These are phyloP conservation scores for Blastobotrys attinorum DNA, from an alignment of 805 yeast species.

Conservation along the genomic window DNA sequence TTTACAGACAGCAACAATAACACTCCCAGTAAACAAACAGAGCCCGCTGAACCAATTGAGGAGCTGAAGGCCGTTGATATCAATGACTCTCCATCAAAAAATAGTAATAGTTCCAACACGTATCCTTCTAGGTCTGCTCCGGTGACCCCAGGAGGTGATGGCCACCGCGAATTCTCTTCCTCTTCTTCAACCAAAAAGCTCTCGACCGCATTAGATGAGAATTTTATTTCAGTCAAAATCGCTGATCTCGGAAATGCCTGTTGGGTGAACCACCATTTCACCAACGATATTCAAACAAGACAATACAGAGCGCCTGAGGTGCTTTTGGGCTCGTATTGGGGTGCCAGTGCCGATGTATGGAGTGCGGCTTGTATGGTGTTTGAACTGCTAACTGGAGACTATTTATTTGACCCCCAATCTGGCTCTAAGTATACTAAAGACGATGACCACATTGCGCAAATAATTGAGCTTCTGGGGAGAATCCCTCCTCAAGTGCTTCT, in stretches of 20 bases:
- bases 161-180: too few species aligned
- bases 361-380: slow-evolving; percentile 87
- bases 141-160: too few species aligned
- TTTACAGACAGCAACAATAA: slow-evolving; percentile 4
- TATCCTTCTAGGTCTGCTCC: slow-evolving; percentile 10
- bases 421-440: slow-evolving; percentile 63
- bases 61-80: slow-evolving; percentile 7
- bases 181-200: slow-evolving; percentile 9
- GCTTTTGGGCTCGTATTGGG: slow-evolving; percentile 78
- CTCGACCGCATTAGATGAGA: slow-evolving; percentile 26
- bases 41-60: slow-evolving; percentile 9
- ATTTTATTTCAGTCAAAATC: slow-evolving; percentile 68
- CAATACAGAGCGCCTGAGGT: slow-evolving; percentile 93
- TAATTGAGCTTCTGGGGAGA: slow-evolving; percentile 71
- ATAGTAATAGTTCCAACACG: neutral
- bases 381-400: slow-evolving; percentile 90
- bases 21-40: too few species aligned
- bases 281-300: slow-evolving; percentile 84
- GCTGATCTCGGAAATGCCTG: slow-evolving; percentile 95
- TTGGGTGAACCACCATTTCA: slow-evolving; percentile 70
- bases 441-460: slow-evolving; percentile 95
- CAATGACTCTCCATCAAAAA: slow-evolving; percentile 1
- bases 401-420: slow-evolving; percentile 76
- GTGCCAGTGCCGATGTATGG: slow-evolving; percentile 93
- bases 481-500: slow-evolving; percentile 52